Base-by-base conservation (phyloP, 495 filamentous ascomycete genomes). In the Copromyces sp. region DNA sequence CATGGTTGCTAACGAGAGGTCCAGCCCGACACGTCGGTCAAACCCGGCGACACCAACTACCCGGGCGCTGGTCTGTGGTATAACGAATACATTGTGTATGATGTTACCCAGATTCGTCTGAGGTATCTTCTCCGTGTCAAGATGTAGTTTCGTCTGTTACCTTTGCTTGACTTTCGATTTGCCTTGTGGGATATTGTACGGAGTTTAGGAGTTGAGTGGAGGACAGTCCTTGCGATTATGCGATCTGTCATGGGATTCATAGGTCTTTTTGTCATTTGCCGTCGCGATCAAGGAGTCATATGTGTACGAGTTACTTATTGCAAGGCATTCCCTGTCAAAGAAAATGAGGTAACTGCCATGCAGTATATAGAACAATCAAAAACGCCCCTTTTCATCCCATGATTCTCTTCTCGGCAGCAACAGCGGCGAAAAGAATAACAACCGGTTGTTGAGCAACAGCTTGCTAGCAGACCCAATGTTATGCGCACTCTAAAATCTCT, bases 61-160 rank as follows among this genome's bases (percentile, higher is more conserved):
- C 17, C 68, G 0, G 71, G 75, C 38, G 77, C 82, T 0, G 74
- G 74, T 24, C 81, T 91, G 29, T 75, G 78, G 6, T 91, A 90
- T 78, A 90, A 91, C 76, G 90, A 91, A 84, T 96, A 94, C 78
- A 93, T 95, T 68, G 85, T 85, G 38, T 97, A 97, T 76, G 89
- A 95, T 77, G 85, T 93, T 9, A 83, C 90, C 1, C 94, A 97
- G 82, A 88, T 96, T 39, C 86, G 89, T 20, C 85, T 94, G 71
- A 86, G 90, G 9, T 97, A 97, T 78, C 82, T 97, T 16, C 89
- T 96, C 75, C 86, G 88, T 16, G 86, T 94, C 65, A 81, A 81
- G 70, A 88, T 89, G 81, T 82, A 44, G 44, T 16, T 29, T 38
- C 37, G 7, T 37, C 44, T 47, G 3, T 17, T 47, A 8, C 17